Base-by-base conservation (phyloP, 192 early-diverging fungal genomes). In the Irineochytrium annulatum region DNA sequence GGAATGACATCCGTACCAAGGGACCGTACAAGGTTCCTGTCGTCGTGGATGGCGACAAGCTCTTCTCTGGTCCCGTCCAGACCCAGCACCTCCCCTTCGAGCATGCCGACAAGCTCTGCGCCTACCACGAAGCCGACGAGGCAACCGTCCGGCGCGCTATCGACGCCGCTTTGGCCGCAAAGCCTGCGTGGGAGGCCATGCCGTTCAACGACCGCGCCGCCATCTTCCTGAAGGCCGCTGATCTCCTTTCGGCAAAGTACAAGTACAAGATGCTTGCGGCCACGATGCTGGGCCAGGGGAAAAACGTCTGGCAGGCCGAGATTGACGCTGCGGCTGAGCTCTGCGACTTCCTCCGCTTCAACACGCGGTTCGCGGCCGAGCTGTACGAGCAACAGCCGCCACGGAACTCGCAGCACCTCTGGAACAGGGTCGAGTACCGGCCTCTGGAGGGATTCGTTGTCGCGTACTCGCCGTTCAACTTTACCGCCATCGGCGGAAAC, bases 291-390 rank as follows among this genome's bases (percentile, higher is more conserved):
- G 95, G 95, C 35, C 95, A 98, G 76, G 91, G 91, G 27, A 98
- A 98, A 82, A 98, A 96, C 71, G 88, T 84, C 51, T 98, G 94
- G 92, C 94, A 98, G 82, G 95, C 95, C 3, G 95, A 98, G 77
- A 98, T 98, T 62, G 95, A 98, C 70, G 85, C 94, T n/a, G 93
- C 91, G 19, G 91, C 93, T 20, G 95, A 98, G 74, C 77, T 94
- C 19, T 83, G 77, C 28, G 95, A 98, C 69, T 98, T 98, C 74
- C 86, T 87, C 86, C 87, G 95, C 51, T 98, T 96, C 78, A 95
- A 94, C 80, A 84, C 82, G 61, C 89, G 91, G 77, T 98, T 86
- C 69, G 91, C 96, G 55, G 14, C 87, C 67, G 90, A 98, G 65
- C 87, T 98, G 45, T 98, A 98, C 73, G 71, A 79, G 32, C 81